These are phyloP conservation scores for Fraxinus latifolia DNA, from an alignment of 305 asterid genomes.

Conservation along the genomic window DNA sequence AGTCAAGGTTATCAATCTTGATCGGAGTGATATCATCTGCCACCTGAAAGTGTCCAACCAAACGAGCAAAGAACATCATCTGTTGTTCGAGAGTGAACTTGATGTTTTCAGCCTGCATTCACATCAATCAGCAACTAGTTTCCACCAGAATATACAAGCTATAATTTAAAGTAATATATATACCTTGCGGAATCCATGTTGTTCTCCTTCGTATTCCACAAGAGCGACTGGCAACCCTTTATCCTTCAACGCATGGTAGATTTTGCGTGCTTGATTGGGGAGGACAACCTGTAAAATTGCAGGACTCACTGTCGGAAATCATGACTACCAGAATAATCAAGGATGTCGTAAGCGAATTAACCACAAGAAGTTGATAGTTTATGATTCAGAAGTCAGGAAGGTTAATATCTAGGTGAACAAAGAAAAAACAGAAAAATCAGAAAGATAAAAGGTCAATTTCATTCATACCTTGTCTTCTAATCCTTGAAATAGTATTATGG, in stretches of 20 bases:
- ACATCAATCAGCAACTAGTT: not conserved
- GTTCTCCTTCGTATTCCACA: constrained; percentile 89
- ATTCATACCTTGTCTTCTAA: constrained; percentile 71
- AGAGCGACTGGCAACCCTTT: constrained; percentile 89
- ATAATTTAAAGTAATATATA: constrained; percentile 20
- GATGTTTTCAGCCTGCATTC: constrained; percentile 77
- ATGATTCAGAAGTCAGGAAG: not conserved
- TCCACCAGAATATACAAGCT: constrained; percentile 1
- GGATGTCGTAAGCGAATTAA: not conserved
- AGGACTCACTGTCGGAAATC: not conserved
- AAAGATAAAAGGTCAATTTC: not conserved
- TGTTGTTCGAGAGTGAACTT: constrained; percentile 91
- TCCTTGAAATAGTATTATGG: constrained; percentile 84
- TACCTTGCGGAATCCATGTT: constrained; percentile 94
- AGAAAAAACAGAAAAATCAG: not conserved
- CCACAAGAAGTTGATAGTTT: not conserved
- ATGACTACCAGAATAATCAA: not conserved
- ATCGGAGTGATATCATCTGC: constrained; percentile 78
- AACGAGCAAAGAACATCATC: constrained; percentile 83
- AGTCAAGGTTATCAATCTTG: constrained; percentile 69
- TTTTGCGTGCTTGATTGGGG: constrained; percentile 81
- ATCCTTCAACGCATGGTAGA: constrained; percentile 67
- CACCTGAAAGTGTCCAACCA: constrained; percentile 63
- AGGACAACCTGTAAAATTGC: constrained; percentile 57
- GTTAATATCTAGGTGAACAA: not conserved